Percentiles rank a stretch among this genome's conserved stretches.
phyloP scores from a whole-genome alignment of 2,329 filamentous ascomycete genomes.

The Trichoderma harzianum region DNA sequence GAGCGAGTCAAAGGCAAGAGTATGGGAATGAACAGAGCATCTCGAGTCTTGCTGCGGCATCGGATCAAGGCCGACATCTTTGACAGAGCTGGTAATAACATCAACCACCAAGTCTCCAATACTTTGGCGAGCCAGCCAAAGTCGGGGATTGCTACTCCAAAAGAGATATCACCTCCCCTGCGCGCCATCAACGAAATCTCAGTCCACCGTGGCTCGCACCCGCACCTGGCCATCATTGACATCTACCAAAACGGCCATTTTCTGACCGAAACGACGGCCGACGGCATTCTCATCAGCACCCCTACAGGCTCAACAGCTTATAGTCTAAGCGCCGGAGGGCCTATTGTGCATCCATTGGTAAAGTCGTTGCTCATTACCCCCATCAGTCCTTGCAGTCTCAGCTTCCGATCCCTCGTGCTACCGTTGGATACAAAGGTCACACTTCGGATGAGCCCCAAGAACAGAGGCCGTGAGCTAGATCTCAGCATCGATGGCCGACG shows the following conservation, averaged over 20 bases:
- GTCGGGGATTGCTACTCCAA: constrained; percentile 37
- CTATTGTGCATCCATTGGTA: constrained; percentile 91
- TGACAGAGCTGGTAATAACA: constrained; percentile 60
- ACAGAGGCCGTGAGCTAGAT: constrained; percentile 71
- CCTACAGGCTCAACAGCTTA: constrained; percentile 96
- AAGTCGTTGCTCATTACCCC: constrained; percentile 86
- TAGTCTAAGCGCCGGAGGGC: constrained; percentile 85
- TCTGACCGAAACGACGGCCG: constrained; percentile 88
- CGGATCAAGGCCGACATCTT: constrained; percentile 84
- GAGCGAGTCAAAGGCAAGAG: constrained; percentile 73
- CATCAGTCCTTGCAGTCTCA: constrained; percentile 88
- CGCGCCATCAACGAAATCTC: constrained; percentile 93
- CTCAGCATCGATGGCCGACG: constrained; percentile 76
- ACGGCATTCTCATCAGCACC: constrained; percentile 91
- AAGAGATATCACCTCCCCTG: constrained; percentile 42
- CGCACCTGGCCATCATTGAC: constrained; percentile 87
- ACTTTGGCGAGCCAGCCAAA: constrained; percentile 46
- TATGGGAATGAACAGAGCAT: constrained; percentile 69
- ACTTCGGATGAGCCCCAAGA: constrained; percentile 76
- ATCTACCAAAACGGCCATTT: constrained; percentile 87
- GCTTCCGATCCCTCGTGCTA: constrained; percentile 86
- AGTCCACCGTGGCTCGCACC: constrained; percentile 83
- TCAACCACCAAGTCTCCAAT: constrained; percentile 50
- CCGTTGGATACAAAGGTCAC: constrained; percentile 82
- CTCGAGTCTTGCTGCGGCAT: constrained; percentile 81